phyloP scores from a whole-genome alignment of 148 eudicot genomes.

The Rhododendron kiyosumense region DNA sequence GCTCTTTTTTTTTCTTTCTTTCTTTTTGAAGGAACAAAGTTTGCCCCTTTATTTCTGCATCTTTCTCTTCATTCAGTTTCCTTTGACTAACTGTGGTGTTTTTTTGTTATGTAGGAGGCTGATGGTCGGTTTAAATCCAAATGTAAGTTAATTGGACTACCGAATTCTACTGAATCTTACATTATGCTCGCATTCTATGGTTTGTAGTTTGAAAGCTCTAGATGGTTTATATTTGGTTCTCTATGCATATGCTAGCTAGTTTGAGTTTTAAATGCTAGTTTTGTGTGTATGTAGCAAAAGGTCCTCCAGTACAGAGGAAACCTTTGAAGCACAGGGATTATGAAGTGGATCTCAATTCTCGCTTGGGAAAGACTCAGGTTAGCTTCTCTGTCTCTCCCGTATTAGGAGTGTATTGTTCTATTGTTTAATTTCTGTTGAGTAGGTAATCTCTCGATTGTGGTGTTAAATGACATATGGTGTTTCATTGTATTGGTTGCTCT shows the following conservation, averaged over 20 bases:
- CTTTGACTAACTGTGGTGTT: neutral
- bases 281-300: slow-evolving; percentile 61
- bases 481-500: neutral
- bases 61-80: neutral
- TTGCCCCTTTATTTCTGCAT: neutral
- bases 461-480: neutral
- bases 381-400: neutral
- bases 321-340: slow-evolving; percentile 96
- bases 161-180: neutral
- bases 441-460: neutral
- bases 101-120: slow-evolving; percentile 41
- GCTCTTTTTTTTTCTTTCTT: neutral
- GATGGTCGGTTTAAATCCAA: slow-evolving; percentile 51
- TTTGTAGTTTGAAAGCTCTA: neutral
- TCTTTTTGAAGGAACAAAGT: neutral
- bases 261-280: neutral
- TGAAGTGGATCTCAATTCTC: slow-evolving; percentile 98
- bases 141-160: slow-evolving; percentile 39
- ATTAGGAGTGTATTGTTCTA: neutral
- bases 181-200: too few species aligned
- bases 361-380: slow-evolving; percentile 98
- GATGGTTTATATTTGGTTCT: neutral
- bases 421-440: neutral
- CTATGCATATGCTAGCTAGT: neutral
- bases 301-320: slow-evolving; percentile 87